phyloP scores from a whole-genome alignment of 345 rosid species.

The Eucalyptus tenuipes region DNA sequence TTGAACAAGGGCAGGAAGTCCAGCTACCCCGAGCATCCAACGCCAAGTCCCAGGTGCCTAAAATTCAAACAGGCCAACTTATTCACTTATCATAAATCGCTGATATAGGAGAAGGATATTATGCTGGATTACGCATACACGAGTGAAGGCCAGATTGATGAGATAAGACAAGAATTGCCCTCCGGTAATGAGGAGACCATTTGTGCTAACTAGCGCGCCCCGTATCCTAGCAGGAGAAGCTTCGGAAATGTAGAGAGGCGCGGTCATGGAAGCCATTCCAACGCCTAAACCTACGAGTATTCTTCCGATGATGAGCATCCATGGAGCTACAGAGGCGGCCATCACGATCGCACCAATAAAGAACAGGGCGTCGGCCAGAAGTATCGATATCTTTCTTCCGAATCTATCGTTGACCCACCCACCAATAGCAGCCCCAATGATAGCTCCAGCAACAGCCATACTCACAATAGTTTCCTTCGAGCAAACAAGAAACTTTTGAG shows the following conservation, averaged over 20 bases:
- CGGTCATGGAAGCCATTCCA: slow-evolving; percentile 94
- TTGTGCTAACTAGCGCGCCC: slow-evolving; percentile 86
- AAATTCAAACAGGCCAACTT: neutral
- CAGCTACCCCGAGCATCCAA: slow-evolving; percentile 92
- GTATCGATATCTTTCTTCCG: slow-evolving; percentile 54
- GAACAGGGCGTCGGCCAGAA: slow-evolving; percentile 55
- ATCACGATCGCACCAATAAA: slow-evolving; percentile 54
- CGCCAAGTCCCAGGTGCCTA: slow-evolving; percentile 79
- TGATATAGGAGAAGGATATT: neutral
- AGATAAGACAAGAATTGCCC: slow-evolving; percentile 83
- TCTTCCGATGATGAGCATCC: slow-evolving; percentile 64
- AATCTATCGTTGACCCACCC: slow-evolving; percentile 71
- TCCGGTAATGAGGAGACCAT: slow-evolving; percentile 71
- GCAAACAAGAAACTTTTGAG: neutral
- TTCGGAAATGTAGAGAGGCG: slow-evolving; percentile 91
- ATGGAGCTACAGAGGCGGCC: slow-evolving; percentile 65
- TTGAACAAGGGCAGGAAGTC: slow-evolving; percentile 53
- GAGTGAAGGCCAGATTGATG: slow-evolving; percentile 69
- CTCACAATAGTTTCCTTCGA: slow-evolving; percentile 64
- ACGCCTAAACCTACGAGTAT: slow-evolving; percentile 82
- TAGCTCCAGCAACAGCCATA: slow-evolving; percentile 84
- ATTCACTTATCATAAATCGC: neutral
- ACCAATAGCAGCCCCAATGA: slow-evolving; percentile 73
- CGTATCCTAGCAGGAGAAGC: slow-evolving; percentile 83
- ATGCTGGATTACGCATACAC: slow-evolving; percentile 11